Conservation (phyloP, 768 basidiomycete species). For the Plicaturopsis crispa region DNA sequence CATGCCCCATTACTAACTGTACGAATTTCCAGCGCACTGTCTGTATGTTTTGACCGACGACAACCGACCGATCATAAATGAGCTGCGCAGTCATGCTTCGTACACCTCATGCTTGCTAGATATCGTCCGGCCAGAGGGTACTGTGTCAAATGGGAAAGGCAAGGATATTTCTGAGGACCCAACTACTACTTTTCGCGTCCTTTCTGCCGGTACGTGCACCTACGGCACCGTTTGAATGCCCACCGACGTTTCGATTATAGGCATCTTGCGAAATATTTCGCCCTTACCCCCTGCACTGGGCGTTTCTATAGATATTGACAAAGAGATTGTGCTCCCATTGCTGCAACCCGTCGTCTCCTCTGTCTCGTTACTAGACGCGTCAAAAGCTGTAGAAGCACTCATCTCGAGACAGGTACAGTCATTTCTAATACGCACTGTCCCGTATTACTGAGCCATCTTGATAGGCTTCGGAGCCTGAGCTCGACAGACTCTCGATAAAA, state of each 20-base stretch:
- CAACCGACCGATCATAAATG: conserved; percentile 67
- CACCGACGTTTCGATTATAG: conserved; percentile 29
- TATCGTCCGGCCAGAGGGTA: conserved; percentile 37
- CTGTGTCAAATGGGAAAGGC: conserved; percentile 25
- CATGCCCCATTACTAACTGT: background rate
- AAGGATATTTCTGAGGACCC: conserved; percentile 41
- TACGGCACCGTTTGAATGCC: conserved; percentile 2
- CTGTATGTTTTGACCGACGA: conserved; percentile 91
- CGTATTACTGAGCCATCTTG: background rate
- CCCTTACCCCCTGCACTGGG: conserved; percentile 65
- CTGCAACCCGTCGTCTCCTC: conserved; percentile 60
- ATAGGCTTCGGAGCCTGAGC: conserved; percentile 41
- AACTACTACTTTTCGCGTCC: conserved; percentile 46
- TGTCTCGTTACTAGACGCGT: conserved; percentile 43
- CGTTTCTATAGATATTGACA: conserved; percentile 61
- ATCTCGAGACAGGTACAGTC: conserved; percentile 40
- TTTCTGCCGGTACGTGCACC: conserved; percentile 52
- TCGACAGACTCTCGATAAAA: conserved; percentile 54
- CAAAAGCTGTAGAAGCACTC: conserved; percentile 43
- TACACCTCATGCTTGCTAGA: conserved; percentile 62
- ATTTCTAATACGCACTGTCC: conserved; percentile 1
- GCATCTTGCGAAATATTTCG: conserved; percentile 68
- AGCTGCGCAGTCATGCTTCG: conserved; percentile 49
- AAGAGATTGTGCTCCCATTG: conserved; percentile 63
- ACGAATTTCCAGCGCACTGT: conserved; percentile 61